These are phyloP conservation scores for Coemansia sp. DNA, from an alignment of 192 early-diverging fungal genomes.

Conservation along the genomic window DNA sequence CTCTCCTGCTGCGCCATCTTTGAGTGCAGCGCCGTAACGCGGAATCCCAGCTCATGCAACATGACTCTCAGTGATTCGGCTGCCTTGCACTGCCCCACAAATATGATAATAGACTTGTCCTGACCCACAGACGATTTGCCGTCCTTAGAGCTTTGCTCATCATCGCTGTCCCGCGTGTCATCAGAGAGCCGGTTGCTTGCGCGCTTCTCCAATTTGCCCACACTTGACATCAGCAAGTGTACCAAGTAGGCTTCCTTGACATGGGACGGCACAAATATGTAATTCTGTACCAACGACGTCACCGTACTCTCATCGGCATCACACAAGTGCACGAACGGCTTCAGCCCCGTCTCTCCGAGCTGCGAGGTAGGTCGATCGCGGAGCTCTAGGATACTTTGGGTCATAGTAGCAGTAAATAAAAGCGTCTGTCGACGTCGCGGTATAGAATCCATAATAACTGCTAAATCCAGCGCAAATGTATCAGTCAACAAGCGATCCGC, in stretches of 20 bases:
- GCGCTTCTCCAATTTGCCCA: conserved; percentile 42
- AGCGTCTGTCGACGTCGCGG: conserved; percentile 89
- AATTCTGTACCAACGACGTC: conserved; percentile 79
- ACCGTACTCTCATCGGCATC: conserved; percentile 68
- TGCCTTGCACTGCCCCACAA: conserved; percentile 80
- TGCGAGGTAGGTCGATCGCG: conserved; percentile 30
- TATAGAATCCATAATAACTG: conserved; percentile 69
- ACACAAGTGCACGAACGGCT: conserved; percentile 48
- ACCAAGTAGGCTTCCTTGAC: conserved; percentile 87
- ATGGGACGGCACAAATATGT: conserved; percentile 89
- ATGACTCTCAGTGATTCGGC: conserved; percentile 84
- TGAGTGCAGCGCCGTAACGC: conserved; percentile 86
- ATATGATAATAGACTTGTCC: conserved; percentile 90
- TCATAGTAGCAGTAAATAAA: conserved; percentile 97
- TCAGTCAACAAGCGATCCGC: conserved; percentile 87
- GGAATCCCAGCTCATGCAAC: conserved; percentile 87
- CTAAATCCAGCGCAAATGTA: conserved; percentile 82
- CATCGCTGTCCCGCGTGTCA: conserved; percentile 4
- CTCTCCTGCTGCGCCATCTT: conserved; percentile 92
- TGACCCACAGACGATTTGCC: conserved; percentile 16
- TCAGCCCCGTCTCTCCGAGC: too few species aligned
- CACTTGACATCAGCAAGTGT: conserved; percentile 60
- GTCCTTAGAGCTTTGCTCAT: not conserved
- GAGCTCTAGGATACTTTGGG: conserved; percentile 78
- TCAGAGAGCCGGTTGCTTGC: conserved; percentile 31